Conservation (phyloP, 23 red algal genomes). For the Chondrus crispus region DNA sequence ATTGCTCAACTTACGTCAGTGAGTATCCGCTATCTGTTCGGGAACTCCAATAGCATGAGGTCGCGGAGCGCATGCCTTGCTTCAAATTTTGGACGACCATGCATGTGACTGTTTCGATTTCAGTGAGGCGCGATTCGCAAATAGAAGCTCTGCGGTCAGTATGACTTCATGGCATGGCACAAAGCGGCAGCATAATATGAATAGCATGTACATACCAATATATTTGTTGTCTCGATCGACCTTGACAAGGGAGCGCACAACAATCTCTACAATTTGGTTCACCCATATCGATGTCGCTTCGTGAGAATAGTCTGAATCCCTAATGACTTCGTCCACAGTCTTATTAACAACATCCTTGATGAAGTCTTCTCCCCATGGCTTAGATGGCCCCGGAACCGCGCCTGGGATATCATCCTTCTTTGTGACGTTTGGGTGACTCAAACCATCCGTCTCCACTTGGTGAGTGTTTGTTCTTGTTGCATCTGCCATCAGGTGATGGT, state of each 20-base stretch:
- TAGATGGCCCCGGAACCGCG: no score
- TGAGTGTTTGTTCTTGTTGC: no score
- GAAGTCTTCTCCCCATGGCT: constrained; percentile 68
- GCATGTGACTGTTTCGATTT: constrained; percentile 38
- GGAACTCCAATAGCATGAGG: constrained; percentile 70
- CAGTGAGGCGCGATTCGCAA: background rate
- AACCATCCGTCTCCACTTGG: no score
- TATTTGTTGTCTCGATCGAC: constrained; percentile 80
- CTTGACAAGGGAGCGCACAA: constrained; percentile 58
- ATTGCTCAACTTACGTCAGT: constrained; percentile 57
- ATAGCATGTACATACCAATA: constrained; percentile 47
- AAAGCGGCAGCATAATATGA: no score
- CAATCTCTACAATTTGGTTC: constrained; percentile 62
- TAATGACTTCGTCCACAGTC: constrained; percentile 61
- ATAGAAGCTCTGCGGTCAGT: background rate
- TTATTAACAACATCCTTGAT: constrained; percentile 57
- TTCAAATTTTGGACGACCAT: constrained; percentile 74
- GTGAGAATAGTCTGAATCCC: constrained; percentile 60
- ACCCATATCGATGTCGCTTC: constrained; percentile 59
- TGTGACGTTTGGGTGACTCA: no score
- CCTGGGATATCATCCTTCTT: no score
- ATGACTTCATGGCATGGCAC: background rate
- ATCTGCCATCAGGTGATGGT: no score
- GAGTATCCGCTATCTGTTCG: constrained; percentile 65
- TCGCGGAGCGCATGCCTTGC: constrained; percentile 72